Percentiles rank a stretch among this genome's conserved stretches.
These are phyloP conservation scores for Straminergon stramineum DNA, from an alignment of 225 moss, liverwort and hornwort genomes.

Conservation along the genomic window DNA sequence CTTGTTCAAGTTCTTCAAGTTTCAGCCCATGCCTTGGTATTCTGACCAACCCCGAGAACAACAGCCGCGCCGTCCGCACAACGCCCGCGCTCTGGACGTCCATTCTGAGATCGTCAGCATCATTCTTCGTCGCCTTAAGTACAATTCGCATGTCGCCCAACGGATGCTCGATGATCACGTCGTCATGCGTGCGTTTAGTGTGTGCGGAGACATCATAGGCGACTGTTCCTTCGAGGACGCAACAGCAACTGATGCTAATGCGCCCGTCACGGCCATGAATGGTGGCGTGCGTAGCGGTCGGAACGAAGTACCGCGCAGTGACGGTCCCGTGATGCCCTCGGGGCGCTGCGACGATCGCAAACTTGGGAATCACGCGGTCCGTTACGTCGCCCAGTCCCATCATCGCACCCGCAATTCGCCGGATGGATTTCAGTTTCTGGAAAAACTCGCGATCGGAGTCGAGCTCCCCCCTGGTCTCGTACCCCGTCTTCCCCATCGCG, in stretches of 20 bases:
- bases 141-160: neutral
- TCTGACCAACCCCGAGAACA: constrained; percentile 29
- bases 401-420: constrained; percentile 26
- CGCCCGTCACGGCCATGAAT: constrained; percentile 73
- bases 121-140: neutral
- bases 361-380: constrained; percentile 41
- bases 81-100: constrained; percentile 19
- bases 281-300: constrained; percentile 22
- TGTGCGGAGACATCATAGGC: constrained; percentile 7
- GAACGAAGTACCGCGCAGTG: constrained; percentile 51
- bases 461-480: constrained; percentile 26
- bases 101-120: neutral
- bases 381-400: constrained; percentile 56
- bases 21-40: neutral
- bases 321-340: neutral
- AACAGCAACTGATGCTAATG: constrained; percentile 42
- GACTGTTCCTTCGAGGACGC: constrained; percentile 27
- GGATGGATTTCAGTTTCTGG: constrained; percentile 23
- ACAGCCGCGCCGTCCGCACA: constrained; percentile 35
- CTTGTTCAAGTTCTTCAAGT: neutral
- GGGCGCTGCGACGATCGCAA: constrained; percentile 44
- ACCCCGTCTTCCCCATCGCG: constrained; percentile 42
- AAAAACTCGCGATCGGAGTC: constrained; percentile 32
- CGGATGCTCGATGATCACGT: constrained; percentile 29
- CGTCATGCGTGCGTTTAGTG: neutral